Percentiles rank a stretch among this genome's conserved stretches.
These are phyloP conservation scores for Fusarium chuoi DNA, from an alignment of 2,329 filamentous ascomycete genomes.

Conservation along the genomic window DNA sequence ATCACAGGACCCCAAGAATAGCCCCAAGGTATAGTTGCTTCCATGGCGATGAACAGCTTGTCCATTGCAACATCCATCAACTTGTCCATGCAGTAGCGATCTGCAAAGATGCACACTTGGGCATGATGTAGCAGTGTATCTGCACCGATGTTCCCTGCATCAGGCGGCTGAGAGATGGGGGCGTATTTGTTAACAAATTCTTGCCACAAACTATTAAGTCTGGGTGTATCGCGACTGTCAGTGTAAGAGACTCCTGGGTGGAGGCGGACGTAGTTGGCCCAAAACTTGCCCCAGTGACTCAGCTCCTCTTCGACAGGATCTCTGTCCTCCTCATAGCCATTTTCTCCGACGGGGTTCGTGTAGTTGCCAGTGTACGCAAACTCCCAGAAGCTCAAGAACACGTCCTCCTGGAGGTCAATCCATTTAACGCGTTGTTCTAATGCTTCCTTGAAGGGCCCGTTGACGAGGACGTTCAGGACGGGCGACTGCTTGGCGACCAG, in stretches of 20 bases:
- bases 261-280: not conserved
- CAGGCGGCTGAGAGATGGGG: not conserved
- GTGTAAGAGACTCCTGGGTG: fast-evolving
- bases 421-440: not conserved
- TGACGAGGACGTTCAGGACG: not conserved
- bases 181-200: not conserved
- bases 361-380: not conserved
- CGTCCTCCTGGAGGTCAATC: not conserved
- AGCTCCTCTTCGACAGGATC: not conserved
- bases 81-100: not conserved
- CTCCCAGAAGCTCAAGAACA: not conserved
- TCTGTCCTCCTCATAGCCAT: not conserved
- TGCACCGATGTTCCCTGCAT: not conserved
- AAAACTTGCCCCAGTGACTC: not conserved
- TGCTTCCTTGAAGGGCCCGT: not conserved
- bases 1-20: not conserved
- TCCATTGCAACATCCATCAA: not conserved
- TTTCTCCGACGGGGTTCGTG: not conserved
- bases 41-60: not conserved
- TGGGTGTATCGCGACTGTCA: not conserved
- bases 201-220: not conserved
- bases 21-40: not conserved
- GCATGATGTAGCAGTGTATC: not conserved
- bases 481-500: not conserved
- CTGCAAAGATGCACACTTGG: not conserved